Conservation (phyloP, 495 filamentous ascomycete genomes). For the Talaromyces nanjingensis region DNA sequence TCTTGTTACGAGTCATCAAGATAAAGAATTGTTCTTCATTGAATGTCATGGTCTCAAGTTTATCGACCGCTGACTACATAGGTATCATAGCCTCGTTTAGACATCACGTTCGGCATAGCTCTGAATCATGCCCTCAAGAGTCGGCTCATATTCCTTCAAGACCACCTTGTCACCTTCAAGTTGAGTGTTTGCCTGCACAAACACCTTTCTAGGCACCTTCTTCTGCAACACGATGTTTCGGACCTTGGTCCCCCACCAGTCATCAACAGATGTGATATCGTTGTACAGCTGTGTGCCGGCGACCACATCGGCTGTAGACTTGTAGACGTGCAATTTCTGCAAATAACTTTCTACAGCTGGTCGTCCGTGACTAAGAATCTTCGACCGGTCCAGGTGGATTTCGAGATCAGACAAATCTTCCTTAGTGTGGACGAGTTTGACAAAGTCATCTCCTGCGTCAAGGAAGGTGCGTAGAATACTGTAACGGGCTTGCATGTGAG, state of each 20-base stretch:
- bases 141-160: constrained; percentile 86
- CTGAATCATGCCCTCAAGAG: constrained; percentile 76
- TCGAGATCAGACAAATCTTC: constrained; percentile 74
- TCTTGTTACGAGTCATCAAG: too few relatives aligned
- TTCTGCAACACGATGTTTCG: constrained; percentile 72
- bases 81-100: constrained; percentile 20
- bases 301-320: constrained; percentile 79
- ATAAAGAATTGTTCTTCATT: neutral
- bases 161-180: constrained; percentile 65
- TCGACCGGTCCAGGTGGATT: constrained; percentile 72
- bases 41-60: neutral
- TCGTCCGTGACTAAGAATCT: constrained; percentile 65
- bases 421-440: constrained; percentile 64
- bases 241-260: constrained; percentile 72
- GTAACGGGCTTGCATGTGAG: constrained; percentile 92
- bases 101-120: constrained; percentile 79
- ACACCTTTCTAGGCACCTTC: constrained; percentile 91
- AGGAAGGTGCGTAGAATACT: constrained; percentile 85
- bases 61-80: neutral
- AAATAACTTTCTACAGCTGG: constrained; percentile 82
- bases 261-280: constrained; percentile 72
- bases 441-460: constrained; percentile 74
- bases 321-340: constrained; percentile 88
- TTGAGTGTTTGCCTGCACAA: constrained; percentile 90
- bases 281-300: constrained; percentile 70